phyloP scores from a whole-genome alignment of 192 early-diverging fungal species.

The Gryganskiella cystojenkinii region DNA sequence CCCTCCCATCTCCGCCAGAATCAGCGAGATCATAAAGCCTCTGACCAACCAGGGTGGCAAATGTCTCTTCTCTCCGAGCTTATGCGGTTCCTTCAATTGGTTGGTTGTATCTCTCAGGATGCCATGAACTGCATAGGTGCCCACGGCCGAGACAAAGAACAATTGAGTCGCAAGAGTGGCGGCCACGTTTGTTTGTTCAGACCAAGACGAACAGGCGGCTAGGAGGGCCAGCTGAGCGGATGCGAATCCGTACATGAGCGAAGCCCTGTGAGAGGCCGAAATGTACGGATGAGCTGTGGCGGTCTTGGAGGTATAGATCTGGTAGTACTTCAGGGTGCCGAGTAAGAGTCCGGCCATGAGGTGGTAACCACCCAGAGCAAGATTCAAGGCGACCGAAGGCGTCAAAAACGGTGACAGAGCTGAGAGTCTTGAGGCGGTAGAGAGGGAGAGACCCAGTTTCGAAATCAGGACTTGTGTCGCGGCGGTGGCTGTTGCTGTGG shows the following conservation, averaged over 20 bases:
- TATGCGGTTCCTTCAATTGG: slow-evolving; percentile 32
- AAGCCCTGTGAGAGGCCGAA: slow-evolving; percentile 38
- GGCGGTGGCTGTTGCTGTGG: too few relatives aligned
- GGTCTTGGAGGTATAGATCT: slow-evolving; percentile 34
- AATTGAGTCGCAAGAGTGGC: slow-evolving; percentile 21
- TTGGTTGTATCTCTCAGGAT: slow-evolving; percentile 38
- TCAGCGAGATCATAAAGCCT: slow-evolving; percentile 21
- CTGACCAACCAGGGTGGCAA: slow-evolving; percentile 17
- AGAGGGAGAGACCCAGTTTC: slow-evolving; percentile 8
- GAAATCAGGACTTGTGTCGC: slow-evolving; percentile 13
- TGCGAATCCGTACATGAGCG: slow-evolving; percentile 50
- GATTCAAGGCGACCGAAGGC: slow-evolving; percentile 33
- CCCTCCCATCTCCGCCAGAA: slow-evolving; percentile 29
- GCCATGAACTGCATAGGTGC: slow-evolving; percentile 32
- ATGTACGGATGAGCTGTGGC: slow-evolving; percentile 46
- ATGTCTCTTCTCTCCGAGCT: slow-evolving; percentile 13
- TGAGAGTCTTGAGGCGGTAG: slow-evolving; percentile 1
- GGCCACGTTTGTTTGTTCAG: slow-evolving; percentile 7
- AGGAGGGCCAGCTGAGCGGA: slow-evolving; percentile 27
- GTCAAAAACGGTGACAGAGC: slow-evolving; percentile 20
- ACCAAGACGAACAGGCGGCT: slow-evolving; percentile 22
- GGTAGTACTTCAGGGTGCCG: slow-evolving; percentile 38
- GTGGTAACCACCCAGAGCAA: slow-evolving; percentile 26
- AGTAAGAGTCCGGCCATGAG: slow-evolving; percentile 39
- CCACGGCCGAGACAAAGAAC: slow-evolving; percentile 30